A percentile compares a stretch with the other conserved stretches of the same genome.
Conservation (phyloP, 2,329 filamentous ascomycete species). For the Nannizzia gypsea region DNA sequence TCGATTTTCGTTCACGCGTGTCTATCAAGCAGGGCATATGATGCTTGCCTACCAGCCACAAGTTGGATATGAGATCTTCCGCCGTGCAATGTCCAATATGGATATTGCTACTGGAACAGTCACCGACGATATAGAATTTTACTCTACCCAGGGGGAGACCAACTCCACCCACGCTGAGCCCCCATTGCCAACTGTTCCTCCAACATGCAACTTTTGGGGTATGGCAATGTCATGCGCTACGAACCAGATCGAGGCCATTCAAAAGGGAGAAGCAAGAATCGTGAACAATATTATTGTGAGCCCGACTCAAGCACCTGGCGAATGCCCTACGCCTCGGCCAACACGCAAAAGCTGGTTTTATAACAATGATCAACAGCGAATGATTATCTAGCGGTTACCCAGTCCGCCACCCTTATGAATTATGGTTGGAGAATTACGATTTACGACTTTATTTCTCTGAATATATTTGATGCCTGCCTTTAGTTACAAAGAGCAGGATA, state of each 20-base stretch:
- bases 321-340: neutral
- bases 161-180: slow-evolving; percentile 48
- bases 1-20: slow-evolving; percentile 56
- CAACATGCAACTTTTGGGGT: slow-evolving; percentile 47
- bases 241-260: slow-evolving; percentile 7
- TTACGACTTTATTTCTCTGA: neutral
- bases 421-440: neutral
- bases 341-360: neutral
- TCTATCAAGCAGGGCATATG: slow-evolving; percentile 44
- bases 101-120: slow-evolving; percentile 26
- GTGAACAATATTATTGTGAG: slow-evolving; percentile 1
- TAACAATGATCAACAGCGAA: neutral
- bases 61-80: slow-evolving; percentile 43
- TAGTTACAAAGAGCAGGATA: neutral
- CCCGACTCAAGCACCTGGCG: neutral
- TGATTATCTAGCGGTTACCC: neutral
- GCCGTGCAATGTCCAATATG: slow-evolving; percentile 35
- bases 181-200: slow-evolving; percentile 36
- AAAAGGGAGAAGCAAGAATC: slow-evolving; percentile 2
- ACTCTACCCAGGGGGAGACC: slow-evolving; percentile 42
- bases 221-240: neutral
- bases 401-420: neutral
- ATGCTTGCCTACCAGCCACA: slow-evolving; percentile 43
- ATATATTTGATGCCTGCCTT: neutral
- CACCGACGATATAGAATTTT: neutral